phyloP scores from a whole-genome alignment of 768 basidiomycete species.

The Russula earlei region DNA sequence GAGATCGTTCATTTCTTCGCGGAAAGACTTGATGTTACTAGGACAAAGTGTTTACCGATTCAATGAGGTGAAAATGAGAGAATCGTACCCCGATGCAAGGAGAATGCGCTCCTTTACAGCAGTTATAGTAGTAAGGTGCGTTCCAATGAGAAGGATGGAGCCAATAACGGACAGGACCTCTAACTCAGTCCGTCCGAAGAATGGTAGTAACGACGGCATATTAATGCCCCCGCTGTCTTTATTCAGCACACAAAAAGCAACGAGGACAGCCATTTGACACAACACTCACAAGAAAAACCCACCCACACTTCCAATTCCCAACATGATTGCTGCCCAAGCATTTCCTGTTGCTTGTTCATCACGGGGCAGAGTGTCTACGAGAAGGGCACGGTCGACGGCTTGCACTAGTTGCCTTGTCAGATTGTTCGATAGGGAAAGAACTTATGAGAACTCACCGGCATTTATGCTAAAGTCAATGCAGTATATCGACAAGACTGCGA shows the following conservation, averaged over 20 bases:
- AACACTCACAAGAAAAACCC: constrained; percentile 78
- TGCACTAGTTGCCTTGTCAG: constrained; percentile 42
- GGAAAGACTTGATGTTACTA: constrained; percentile 27
- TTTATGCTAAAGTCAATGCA: constrained; percentile 59
- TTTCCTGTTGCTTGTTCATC: constrained; percentile 74
- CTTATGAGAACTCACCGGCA: constrained; percentile 30
- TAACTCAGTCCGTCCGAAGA: constrained; percentile 71
- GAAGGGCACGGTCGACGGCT: constrained; percentile 81
- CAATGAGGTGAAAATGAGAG: background rate
- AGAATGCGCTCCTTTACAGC: constrained; percentile 70
- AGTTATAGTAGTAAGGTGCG: constrained; percentile 53
- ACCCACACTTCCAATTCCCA: constrained; percentile 73
- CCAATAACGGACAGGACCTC: constrained; percentile 75
- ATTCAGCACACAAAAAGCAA: background rate
- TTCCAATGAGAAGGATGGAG: constrained; percentile 50
- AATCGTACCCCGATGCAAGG: constrained; percentile 31
- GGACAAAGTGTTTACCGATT: background rate
- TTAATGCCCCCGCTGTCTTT: constrained; percentile 67
- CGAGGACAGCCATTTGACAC: background rate
- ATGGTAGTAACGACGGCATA: constrained; percentile 58
- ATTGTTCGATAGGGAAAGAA: constrained; percentile 29
- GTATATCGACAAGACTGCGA: constrained; percentile 68
- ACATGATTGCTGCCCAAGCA: constrained; percentile 94
- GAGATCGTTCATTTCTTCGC: constrained; percentile 50
- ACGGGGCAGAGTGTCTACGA: constrained; percentile 78